A percentile compares a stretch with the other conserved stretches of the same genome.
Evolutionary conservation across 768 basidiomycete genomes (phyloP).

Genomic region (Mycena amicta): DNA sequence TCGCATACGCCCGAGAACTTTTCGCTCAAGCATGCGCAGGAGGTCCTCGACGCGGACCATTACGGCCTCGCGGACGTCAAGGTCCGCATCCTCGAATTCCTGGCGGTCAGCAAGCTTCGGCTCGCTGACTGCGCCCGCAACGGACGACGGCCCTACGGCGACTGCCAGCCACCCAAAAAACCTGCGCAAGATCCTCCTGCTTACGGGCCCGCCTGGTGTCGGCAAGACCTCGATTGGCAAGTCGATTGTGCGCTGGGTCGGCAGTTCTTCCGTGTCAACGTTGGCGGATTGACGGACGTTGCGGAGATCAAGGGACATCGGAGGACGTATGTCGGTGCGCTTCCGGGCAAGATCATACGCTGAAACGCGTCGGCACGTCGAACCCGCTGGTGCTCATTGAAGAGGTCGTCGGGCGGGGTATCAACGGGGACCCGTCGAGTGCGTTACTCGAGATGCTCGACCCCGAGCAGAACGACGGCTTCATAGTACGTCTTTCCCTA

Average conservation of each 20-base stretch:
- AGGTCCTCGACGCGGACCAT: slow-evolving; percentile 91
- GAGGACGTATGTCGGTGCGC: slow-evolving; percentile 90
- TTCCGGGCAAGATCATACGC: slow-evolving; percentile 95
- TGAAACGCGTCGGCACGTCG: slow-evolving; percentile 90
- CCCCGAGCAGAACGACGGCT: too few species aligned
- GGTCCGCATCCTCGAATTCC: slow-evolving; percentile 91
- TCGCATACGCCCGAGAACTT: slow-evolving; percentile 93
- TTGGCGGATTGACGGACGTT: slow-evolving; percentile 94
- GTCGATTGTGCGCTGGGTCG: slow-evolving; percentile 86
- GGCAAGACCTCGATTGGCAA: slow-evolving; percentile 97
- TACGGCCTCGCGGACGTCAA: slow-evolving; percentile 93
- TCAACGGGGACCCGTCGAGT: too few species aligned
- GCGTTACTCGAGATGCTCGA: too few species aligned
- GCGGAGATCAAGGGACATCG: too few species aligned
- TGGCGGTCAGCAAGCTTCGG: slow-evolving; percentile 93
- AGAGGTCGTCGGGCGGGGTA: slow-evolving; percentile 89
- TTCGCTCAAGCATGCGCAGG: slow-evolving; percentile 77
- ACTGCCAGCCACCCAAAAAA: slow-evolving; percentile 50
- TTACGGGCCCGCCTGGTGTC: slow-evolving; percentile 96
- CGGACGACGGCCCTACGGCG: neutral
- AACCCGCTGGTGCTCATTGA: too few species aligned
- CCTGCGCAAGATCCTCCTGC: slow-evolving; percentile 95
- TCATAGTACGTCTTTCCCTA: slow-evolving; percentile 70
- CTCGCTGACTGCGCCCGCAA: neutral
- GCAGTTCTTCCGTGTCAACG: slow-evolving; percentile 95